Conservation (phyloP, 2,329 filamentous ascomycete genomes). For the Cladosporium oxysporum region DNA sequence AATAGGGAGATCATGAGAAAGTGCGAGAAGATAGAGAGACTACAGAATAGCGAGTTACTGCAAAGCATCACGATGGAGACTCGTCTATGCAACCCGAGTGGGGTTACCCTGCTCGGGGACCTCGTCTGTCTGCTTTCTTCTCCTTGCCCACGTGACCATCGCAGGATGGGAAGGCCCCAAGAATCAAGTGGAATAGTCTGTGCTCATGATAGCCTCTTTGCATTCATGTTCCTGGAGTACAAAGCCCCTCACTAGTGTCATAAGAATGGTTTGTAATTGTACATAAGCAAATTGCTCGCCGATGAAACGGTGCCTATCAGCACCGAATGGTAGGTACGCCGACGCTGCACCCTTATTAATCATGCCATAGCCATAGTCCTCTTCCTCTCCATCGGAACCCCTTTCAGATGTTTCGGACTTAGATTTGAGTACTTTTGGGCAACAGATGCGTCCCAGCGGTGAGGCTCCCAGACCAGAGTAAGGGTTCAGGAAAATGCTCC, state of each 20-base stretch:
- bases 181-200: conserved; percentile 63
- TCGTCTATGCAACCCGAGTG: too few relatives aligned
- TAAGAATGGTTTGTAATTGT: conserved; percentile 83
- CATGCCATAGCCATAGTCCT: conserved; percentile 91
- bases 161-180: conserved; percentile 47
- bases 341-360: conserved; percentile 88
- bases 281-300: conserved; percentile 96
- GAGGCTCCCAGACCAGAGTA: conserved; percentile 74
- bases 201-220: conserved; percentile 65
- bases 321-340: conserved; percentile 92
- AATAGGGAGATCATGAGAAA: not conserved
- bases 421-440: conserved; percentile 35
- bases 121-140: conserved; percentile 42
- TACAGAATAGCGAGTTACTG: not conserved
- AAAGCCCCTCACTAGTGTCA: conserved; percentile 73
- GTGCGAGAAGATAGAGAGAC: not conserved
- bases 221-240: conserved; percentile 76
- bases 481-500: conserved; percentile 77
- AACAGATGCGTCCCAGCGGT: conserved; percentile 78
- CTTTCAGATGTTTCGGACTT: conserved; percentile 32
- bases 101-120: too few relatives aligned
- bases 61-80: not conserved
- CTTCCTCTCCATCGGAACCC: conserved; percentile 58
- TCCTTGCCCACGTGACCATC: conserved; percentile 73
- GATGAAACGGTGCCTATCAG: conserved; percentile 90